These are phyloP conservation scores for Saccharomyces paradoxus DNA, from an alignment of 805 yeast species.

Conservation along the genomic window DNA sequence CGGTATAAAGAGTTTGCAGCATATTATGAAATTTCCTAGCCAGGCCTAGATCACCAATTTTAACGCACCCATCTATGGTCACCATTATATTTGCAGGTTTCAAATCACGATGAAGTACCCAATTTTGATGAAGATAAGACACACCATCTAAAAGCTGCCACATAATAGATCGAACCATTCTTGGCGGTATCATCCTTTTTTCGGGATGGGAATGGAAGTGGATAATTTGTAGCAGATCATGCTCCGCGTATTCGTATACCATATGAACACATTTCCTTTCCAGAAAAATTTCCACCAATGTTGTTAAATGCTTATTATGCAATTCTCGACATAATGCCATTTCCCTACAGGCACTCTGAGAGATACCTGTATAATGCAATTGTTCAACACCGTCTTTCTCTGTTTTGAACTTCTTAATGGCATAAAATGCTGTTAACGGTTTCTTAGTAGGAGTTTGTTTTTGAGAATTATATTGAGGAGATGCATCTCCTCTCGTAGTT, in stretches of 20 bases:
- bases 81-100: slow-evolving; percentile 99
- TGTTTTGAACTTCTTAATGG: slow-evolving; percentile 91
- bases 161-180: slow-evolving; percentile 71
- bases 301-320: slow-evolving; percentile 69
- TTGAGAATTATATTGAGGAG: neutral
- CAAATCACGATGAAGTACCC: slow-evolving; percentile 92
- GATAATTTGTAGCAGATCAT: slow-evolving; percentile 86
- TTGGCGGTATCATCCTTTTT: slow-evolving; percentile 64
- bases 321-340: slow-evolving; percentile 91
- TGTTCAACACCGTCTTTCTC: slow-evolving; percentile 83
- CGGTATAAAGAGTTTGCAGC: slow-evolving; percentile 75
- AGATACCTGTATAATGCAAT: slow-evolving; percentile 84
- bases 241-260: slow-evolving; percentile 95
- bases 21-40: slow-evolving; percentile 85
- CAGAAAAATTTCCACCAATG: slow-evolving; percentile 70
- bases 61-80: slow-evolving; percentile 78
- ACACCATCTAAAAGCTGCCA: slow-evolving; percentile 94
- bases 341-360: slow-evolving; percentile 93
- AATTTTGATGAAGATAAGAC: slow-evolving; percentile 83
- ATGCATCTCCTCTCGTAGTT: neutral
- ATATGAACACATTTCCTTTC: slow-evolving; percentile 87
- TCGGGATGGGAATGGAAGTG: slow-evolving; percentile 93
- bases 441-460: slow-evolving; percentile 2
- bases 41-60: slow-evolving; percentile 90
- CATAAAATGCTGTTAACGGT: slow-evolving; percentile 35